Base-by-base conservation (phyloP, 129 eudicot species). In the Arctium minus region DNA sequence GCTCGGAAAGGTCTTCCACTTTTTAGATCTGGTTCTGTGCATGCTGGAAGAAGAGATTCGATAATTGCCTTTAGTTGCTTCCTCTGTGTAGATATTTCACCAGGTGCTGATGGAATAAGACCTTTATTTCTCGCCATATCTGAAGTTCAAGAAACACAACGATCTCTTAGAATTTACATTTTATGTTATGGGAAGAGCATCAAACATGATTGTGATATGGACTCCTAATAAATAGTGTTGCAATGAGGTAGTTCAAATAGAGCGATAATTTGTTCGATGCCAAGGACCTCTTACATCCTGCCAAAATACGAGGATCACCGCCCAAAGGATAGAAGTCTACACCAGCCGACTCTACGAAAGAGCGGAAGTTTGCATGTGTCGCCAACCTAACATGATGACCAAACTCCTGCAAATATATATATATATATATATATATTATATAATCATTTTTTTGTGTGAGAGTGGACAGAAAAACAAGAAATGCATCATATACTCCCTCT, bases 61-160 rank as follows among this genome's bases (percentile, higher is more conserved):
- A 96, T 92, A 30, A 96, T 96, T 27, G 94, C 92, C 81, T 93
- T 96, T 36, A 96, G 73, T 86, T 96, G 99, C 86, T 89, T 93
- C 70, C 98, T 84, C 75, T 96, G 99, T 60, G 72, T 82, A 84
- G 93, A 84, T 86, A 96, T 90, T 73, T 96, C 97, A 84, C 96
- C 92, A 29, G 97, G 99, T 76, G 92, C 86, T 17, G 96, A 89
- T 65, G 99, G 99, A 80, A 96, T 91, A 33, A 96, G 85, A 80
- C 99, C 99, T 89, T 96, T 96, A 86, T 96, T 96, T 80, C 94
- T 89, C 0, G 89, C 98, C 99, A 96, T 92, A 89, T 96, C 99
- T 93, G 83, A 85, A 81, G 39, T 73, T 70, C 8, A 77, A 75
- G 30, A 70, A 12, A 74, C 11, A 56, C 83, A 74, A 69, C 67